phyloP scores from a whole-genome alignment of 768 basidiomycete species.

The Trametes meyenii region DNA sequence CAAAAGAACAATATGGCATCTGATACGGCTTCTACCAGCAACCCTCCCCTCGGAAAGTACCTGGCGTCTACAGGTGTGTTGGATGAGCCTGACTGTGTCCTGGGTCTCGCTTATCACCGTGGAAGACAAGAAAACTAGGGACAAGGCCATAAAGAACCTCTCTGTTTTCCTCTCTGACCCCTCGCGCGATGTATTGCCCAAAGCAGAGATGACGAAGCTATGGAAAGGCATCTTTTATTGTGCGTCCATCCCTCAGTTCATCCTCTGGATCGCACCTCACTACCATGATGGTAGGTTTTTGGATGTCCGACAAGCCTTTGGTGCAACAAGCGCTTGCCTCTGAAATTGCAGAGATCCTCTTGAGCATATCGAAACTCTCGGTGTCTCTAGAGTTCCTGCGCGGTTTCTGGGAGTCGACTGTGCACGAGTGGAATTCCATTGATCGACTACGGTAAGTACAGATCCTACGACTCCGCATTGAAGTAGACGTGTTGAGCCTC shows the following conservation, averaged over 20 bases:
- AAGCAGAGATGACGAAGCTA: slow-evolving; percentile 83
- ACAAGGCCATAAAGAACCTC: slow-evolving; percentile 85
- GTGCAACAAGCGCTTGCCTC: slow-evolving; percentile 91
- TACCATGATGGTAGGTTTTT: slow-evolving; percentile 72
- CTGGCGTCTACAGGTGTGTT: slow-evolving; percentile 84
- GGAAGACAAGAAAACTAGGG: slow-evolving; percentile 87
- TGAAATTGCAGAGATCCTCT: slow-evolving; percentile 80
- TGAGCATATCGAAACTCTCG: slow-evolving; percentile 60
- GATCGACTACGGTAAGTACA: slow-evolving; percentile 78
- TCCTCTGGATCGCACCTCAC: not conserved
- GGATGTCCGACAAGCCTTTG: slow-evolving; percentile 99
- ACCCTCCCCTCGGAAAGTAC: slow-evolving; percentile 83
- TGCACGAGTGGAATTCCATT: slow-evolving; percentile 92
- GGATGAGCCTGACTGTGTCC: slow-evolving; percentile 5
- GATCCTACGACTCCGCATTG: not conserved
- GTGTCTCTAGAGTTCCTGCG: slow-evolving; percentile 75
- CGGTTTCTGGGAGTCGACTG: slow-evolving; percentile 90
- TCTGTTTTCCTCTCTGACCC: slow-evolving; percentile 76
- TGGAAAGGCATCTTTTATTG: slow-evolving; percentile 99
- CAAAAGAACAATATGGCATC: slow-evolving; percentile 34
- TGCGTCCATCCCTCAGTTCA: slow-evolving; percentile 38
- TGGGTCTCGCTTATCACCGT: not conserved
- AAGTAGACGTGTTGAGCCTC: not conserved
- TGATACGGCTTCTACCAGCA: slow-evolving; percentile 33
- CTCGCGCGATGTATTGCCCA: slow-evolving; percentile 57